Conservation (phyloP, 129 eudicot genomes). For the Arctium lappa region DNA sequence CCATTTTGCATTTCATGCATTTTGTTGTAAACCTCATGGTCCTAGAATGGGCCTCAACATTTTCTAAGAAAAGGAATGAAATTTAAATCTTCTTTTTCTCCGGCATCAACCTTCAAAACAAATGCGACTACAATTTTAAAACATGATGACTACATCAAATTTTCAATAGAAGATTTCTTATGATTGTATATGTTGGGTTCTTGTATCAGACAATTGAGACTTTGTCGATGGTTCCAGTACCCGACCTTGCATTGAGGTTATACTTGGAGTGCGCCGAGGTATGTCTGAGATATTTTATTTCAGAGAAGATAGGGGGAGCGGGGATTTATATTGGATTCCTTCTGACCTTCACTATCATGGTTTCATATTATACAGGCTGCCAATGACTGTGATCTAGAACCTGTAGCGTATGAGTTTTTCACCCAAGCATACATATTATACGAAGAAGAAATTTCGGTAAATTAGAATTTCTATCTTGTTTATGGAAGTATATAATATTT, state of each 20-base stretch:
- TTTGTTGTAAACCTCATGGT: neutral
- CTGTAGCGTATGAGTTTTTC: constrained; percentile 96
- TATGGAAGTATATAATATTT: neutral
- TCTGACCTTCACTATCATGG: constrained; percentile 12
- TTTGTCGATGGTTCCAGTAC: constrained; percentile 71
- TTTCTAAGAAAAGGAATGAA: neutral
- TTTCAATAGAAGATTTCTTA: neutral
- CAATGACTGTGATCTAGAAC: constrained; percentile 92
- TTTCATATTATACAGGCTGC: constrained; percentile 65
- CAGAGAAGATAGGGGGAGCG: neutral
- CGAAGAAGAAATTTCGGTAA: constrained; percentile 96
- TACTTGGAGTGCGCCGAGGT: constrained; percentile 99
- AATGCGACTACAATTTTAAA: neutral
- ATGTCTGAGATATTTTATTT: constrained; percentile 1
- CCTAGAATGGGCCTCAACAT: neutral
- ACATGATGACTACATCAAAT: neutral
- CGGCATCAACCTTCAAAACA: neutral
- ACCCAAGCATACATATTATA: constrained; percentile 97
- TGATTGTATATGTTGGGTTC: constrained; percentile 1
- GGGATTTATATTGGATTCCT: neutral
- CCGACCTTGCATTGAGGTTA: constrained; percentile 85
- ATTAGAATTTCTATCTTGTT: neutral
- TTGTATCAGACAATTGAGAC: constrained; percentile 72
- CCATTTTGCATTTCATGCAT: neutral
- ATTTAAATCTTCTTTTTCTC: neutral